phyloP scores from a whole-genome alignment of 2,329 filamentous ascomycete genomes.

The Balansia obtecta region DNA sequence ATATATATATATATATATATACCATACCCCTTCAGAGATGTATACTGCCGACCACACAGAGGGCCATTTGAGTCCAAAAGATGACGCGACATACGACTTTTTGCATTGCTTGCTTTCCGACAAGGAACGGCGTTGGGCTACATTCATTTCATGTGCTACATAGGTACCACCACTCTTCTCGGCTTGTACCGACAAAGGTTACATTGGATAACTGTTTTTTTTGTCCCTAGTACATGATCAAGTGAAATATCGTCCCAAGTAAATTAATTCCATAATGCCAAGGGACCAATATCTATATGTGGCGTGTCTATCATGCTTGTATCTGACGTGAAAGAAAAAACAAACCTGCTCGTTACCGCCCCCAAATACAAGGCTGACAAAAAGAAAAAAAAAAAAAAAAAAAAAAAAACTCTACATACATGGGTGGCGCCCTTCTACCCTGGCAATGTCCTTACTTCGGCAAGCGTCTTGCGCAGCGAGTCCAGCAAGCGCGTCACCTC shows the following conservation, averaged over 20 bases:
- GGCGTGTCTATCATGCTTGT: not conserved
- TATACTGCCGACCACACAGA: not conserved
- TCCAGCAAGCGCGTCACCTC: constrained; percentile 72
- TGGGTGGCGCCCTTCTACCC: too few species aligned
- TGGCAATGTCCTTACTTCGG: constrained; percentile 24
- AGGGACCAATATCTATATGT: not conserved
- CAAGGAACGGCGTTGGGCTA: not conserved
- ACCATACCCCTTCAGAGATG: not conserved
- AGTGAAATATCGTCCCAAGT: not conserved
- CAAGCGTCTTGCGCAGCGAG: constrained; percentile 44
- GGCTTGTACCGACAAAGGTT: not conserved
- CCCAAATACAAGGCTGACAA: too few species aligned
- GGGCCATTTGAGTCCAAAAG: too few species aligned
- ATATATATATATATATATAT: too few species aligned
- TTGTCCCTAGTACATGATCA: not conserved
- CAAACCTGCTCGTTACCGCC: not conserved
- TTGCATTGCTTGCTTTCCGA: not conserved
- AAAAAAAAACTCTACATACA: too few species aligned
- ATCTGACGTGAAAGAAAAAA: not conserved
- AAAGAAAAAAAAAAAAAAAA: too few species aligned
- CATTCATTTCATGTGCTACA: not conserved
- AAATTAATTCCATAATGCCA: too few species aligned
- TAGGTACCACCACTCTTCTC: not conserved
- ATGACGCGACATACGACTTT: not conserved
- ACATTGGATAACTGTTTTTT: not conserved